phyloP scores from a whole-genome alignment of 1,284 basidiomycete genomes.

The Marasmius fiardii region DNA sequence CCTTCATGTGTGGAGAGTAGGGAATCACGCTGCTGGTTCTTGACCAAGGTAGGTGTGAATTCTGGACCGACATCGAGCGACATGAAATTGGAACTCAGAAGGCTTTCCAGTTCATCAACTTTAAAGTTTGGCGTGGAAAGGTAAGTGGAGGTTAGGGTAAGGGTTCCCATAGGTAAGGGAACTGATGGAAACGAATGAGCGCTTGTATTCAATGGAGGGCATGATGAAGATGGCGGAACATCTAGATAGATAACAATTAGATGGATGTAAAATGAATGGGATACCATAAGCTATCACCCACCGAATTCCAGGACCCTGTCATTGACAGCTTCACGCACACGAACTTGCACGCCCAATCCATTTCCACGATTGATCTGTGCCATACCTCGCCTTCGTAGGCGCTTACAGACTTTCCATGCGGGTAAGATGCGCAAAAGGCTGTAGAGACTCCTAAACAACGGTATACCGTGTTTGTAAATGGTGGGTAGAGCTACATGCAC shows the following conservation, averaged over 20 bases:
- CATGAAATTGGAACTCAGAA: slow-evolving; percentile 69
- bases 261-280: background rate
- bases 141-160: slow-evolving; percentile 60
- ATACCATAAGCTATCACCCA: background rate
- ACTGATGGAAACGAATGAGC: slow-evolving; percentile 59
- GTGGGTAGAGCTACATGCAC: slow-evolving; percentile 43
- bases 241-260: slow-evolving; percentile 27
- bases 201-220: slow-evolving; percentile 41
- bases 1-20: slow-evolving; percentile 24
- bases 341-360: slow-evolving; percentile 50
- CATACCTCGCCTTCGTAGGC: slow-evolving; percentile 44
- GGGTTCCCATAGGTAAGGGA: slow-evolving; percentile 63
- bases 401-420: slow-evolving; percentile 66
- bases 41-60: slow-evolving; percentile 52
- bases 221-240: slow-evolving; percentile 33
- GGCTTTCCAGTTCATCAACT: slow-evolving; percentile 69
- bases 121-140: slow-evolving; percentile 65
- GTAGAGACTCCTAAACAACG: slow-evolving; percentile 73
- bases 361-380: slow-evolving; percentile 33
- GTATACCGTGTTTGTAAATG: slow-evolving; percentile 80
- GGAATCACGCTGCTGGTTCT: slow-evolving; percentile 51
- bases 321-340: slow-evolving; percentile 30
- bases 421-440: slow-evolving; percentile 69
- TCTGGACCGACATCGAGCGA: slow-evolving; percentile 46
- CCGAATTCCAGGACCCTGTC: slow-evolving; percentile 3